Conservation (phyloP, 2,329 filamentous ascomycete genomes). For the Drechslerella coelobrocha region DNA sequence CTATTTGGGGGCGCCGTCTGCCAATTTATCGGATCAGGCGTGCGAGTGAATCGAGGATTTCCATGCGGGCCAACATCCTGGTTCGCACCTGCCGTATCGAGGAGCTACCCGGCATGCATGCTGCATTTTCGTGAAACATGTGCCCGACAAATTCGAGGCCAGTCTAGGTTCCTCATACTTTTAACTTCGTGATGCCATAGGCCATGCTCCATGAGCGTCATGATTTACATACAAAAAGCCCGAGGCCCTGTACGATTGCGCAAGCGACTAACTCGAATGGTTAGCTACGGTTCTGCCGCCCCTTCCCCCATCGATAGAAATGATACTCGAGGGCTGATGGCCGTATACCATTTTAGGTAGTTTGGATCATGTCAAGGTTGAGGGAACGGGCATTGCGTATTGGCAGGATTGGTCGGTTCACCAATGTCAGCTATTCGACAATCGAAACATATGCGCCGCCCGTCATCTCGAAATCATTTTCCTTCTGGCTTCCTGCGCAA, state of each 20-base stretch:
- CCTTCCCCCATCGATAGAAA: neutral
- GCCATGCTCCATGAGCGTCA: constrained; percentile 1
- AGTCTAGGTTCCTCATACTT: neutral
- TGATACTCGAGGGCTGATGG: neutral
- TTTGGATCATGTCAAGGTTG: too few relatives aligned
- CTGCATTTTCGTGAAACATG: constrained; percentile 30
- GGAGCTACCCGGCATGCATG: constrained; percentile 18
- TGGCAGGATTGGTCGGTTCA: too few relatives aligned
- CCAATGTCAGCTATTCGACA: too few relatives aligned
- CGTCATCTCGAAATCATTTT: too few relatives aligned
- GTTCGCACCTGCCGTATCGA: constrained; percentile 33
- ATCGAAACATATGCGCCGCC: too few relatives aligned
- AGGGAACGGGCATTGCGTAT: too few relatives aligned
- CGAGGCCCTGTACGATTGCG: neutral
- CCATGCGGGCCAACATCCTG: constrained; percentile 28
- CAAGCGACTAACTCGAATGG: constrained; percentile 2
- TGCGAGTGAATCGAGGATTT: constrained; percentile 26
- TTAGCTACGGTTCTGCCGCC: neutral
- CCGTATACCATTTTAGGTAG: constrained; percentile 1
- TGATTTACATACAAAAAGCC: neutral
- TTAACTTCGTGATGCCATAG: neutral
- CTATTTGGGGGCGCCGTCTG: neutral
- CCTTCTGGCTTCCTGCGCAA: too few relatives aligned
- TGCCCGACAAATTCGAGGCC: neutral
- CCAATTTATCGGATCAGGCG: neutral